Evolutionary conservation across 257 asterid species (phyloP).

Genomic region (Capsicum rhomboideum): DNA sequence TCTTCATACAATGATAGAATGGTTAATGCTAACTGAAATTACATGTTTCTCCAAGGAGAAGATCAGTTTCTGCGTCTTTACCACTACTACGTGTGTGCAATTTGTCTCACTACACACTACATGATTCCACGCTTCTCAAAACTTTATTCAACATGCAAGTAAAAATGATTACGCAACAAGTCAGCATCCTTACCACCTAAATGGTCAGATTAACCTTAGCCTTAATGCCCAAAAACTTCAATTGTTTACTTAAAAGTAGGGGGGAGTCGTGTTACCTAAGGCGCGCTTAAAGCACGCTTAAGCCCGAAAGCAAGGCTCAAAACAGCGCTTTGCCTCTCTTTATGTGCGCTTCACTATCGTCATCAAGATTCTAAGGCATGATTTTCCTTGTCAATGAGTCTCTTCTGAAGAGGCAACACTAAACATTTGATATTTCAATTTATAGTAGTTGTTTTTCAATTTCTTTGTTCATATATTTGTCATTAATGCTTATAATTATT

Average conservation of each 20-base stretch:
- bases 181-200: not conserved
- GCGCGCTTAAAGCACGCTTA: too few species aligned
- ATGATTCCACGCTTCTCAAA: not conserved
- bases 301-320: too few species aligned
- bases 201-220: not conserved
- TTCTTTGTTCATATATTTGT: too few species aligned
- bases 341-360: too few species aligned
- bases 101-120: not conserved
- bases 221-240: not conserved
- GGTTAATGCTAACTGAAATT: not conserved
- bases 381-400: too few species aligned
- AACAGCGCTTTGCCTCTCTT: too few species aligned
- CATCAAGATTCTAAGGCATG: too few species aligned
- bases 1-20: not conserved
- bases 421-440: too few species aligned
- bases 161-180: not conserved
- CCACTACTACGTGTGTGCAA: not conserved
- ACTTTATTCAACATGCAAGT: not conserved
- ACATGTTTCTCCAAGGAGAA: not conserved
- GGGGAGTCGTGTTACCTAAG: too few species aligned
- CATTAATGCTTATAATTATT: too few species aligned
- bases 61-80: not conserved
- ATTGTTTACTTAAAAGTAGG: not conserved
- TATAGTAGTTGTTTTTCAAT: too few species aligned
- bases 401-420: too few species aligned